Conservation (phyloP, 2,329 filamentous ascomycete genomes). For the Exophiala sideris region DNA sequence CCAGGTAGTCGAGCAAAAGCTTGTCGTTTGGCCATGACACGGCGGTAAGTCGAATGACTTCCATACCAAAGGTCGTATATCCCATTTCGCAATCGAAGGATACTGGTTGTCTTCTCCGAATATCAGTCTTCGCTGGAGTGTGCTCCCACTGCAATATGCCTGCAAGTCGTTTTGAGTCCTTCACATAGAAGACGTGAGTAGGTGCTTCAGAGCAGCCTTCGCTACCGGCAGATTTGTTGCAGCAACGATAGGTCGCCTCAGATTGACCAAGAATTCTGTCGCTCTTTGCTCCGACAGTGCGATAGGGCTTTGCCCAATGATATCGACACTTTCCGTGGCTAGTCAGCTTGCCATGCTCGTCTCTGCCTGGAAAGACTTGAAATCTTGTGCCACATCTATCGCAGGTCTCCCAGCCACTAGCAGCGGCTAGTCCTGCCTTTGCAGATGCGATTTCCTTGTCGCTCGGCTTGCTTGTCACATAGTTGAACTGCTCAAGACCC, state of each 20-base stretch:
- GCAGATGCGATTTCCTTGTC: constrained; percentile 65
- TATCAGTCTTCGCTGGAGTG: constrained; percentile 63
- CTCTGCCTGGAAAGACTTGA: constrained; percentile 83
- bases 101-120: constrained; percentile 41
- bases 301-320: constrained; percentile 71
- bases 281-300: constrained; percentile 52
- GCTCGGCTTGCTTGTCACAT: constrained; percentile 67
- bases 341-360: constrained; percentile 71
- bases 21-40: constrained; percentile 79
- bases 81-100: constrained; percentile 98
- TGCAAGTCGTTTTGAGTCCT: constrained; percentile 71
- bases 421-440: constrained; percentile 60
- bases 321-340: constrained; percentile 75
- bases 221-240: constrained; percentile 68
- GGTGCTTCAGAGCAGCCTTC: constrained; percentile 68
- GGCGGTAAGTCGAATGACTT: constrained; percentile 85
- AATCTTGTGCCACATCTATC: constrained; percentile 84
- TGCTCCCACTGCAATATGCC: constrained; percentile 72
- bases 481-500: constrained; percentile 66
- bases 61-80: constrained; percentile 82
- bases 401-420: constrained; percentile 79
- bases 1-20: constrained; percentile 76
- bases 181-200: constrained; percentile 85
- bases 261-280: constrained; percentile 56
- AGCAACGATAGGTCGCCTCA: constrained; percentile 71